Evolutionary conservation across 495 filamentous ascomycete species (phyloP), one percentile per base, ranked within the genome.

Genomic region (Amphirosellinia nigrospora): DNA sequence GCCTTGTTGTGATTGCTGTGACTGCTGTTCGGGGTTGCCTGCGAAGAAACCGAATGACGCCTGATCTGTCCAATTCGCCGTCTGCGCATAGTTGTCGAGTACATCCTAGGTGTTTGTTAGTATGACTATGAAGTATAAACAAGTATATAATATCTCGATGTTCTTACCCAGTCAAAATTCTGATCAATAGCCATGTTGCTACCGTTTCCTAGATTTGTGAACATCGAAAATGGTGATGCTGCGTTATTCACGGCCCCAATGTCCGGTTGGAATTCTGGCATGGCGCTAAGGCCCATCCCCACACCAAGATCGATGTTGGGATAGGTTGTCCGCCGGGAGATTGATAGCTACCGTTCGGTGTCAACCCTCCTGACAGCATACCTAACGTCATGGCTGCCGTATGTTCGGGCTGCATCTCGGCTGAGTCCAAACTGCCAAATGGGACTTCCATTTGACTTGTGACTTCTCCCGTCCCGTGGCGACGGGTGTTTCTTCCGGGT

Each of bases 311-410:
- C 79, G 16, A 81, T 46, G 23, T 72, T 71, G 15, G 78, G 73
- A 41, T 81, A 83, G 1, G 80, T 75, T 70, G 74, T 74, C 69
- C 76, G 67, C 84, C 79, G 68, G 81, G 69, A 73, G 79, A 76
- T 69, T 80, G 69, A 64, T 77, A 65, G 72, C 72, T 73, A 77
- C 48, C 34, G 43, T 88, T 89, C 1, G 91, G 89, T 32, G 88
- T 88, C 81, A 92, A 82, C 2, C 89, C 92, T 15, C 89, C 87
- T 11, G 89, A 91, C 53, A 95, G 83, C 85, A 97, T 90, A 11
- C 91, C 92, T 38, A 96, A 78, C 1, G 91, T 94, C 89, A 95
- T 91, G 3, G 93, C 93, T 6, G 93, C 93, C 45, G 89, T 88
- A 70, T 92, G 89, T 74, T 87, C 86, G 19, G 84, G 86, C 63